Conservation (phyloP, 1,139 yeast species). For the Debaryomyces coudertii region DNA sequence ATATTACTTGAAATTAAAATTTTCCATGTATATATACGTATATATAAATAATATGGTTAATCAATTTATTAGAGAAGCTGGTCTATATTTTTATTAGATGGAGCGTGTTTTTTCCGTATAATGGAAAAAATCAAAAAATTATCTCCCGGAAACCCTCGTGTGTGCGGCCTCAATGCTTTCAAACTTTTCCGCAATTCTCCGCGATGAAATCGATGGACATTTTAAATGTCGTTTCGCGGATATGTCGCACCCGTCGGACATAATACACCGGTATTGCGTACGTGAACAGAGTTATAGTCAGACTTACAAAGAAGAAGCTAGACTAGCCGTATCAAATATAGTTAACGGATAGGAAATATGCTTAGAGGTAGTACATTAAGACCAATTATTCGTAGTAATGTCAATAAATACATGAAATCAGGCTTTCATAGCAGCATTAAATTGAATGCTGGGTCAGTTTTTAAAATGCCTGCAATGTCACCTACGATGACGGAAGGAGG, state of each 20-base stretch:
- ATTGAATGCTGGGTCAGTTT: slow-evolving; percentile 55
- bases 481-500: slow-evolving; percentile 99
- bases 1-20: background rate
- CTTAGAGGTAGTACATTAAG: slow-evolving; percentile 19
- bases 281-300: background rate
- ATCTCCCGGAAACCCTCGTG: slow-evolving; percentile 10
- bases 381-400: slow-evolving; percentile 7
- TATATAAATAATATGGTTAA: background rate
- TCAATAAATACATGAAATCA: slow-evolving; percentile 11
- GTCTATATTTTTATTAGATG: background rate
- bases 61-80: background rate
- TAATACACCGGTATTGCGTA: slow-evolving; percentile 12
- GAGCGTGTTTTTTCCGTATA: slow-evolving; percentile 3
- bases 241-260: slow-evolving; percentile 26
- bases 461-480: slow-evolving; percentile 97
- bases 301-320: background rate
- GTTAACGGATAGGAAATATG: slow-evolving; percentile 16
- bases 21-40: slow-evolving; percentile 3
- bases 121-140: slow-evolving; percentile 6
- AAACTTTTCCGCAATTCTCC: background rate
- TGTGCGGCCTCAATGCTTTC: no score
- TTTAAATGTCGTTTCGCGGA: slow-evolving; percentile 16
- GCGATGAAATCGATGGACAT: slow-evolving; percentile 2
- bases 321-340: slow-evolving; percentile 3
- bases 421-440: slow-evolving; percentile 24